Evolutionary conservation across 192 early-diverging fungal genomes (phyloP).

Genomic region (Backusella psychrophila): DNA sequence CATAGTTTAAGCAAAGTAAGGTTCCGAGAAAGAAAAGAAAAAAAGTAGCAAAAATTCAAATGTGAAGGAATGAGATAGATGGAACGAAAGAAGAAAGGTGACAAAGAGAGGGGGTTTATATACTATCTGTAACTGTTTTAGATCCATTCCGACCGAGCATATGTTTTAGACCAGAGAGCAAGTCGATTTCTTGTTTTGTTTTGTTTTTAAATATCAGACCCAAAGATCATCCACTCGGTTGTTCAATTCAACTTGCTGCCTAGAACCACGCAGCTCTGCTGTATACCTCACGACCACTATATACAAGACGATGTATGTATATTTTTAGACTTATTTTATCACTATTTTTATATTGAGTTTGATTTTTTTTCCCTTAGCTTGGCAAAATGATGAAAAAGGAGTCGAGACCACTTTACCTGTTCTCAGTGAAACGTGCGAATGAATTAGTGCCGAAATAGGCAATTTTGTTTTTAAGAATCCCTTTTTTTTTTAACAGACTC

Average conservation of each 20-base stretch:
- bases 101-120: neutral
- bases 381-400: neutral
- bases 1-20: neutral
- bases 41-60: neutral
- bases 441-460: neutral
- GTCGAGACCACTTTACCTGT: neutral
- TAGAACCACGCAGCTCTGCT: neutral
- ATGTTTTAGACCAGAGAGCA: neutral
- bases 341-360: neutral
- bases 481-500: neutral
- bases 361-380: neutral
- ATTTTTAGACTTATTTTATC: neutral
- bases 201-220: neutral
- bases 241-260: neutral
- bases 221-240: neutral
- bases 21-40: neutral
- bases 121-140: conserved; percentile 5
- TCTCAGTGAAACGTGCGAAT: neutral
- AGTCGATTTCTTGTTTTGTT: neutral
- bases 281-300: neutral
- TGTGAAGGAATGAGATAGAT: neutral
- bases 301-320: neutral
- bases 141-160: neutral
- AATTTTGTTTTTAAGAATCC: neutral
- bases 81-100: neutral